These are phyloP conservation scores for Nicotiana benthamiana DNA, from an alignment of 257 asterid genomes.

Conservation along the genomic window DNA sequence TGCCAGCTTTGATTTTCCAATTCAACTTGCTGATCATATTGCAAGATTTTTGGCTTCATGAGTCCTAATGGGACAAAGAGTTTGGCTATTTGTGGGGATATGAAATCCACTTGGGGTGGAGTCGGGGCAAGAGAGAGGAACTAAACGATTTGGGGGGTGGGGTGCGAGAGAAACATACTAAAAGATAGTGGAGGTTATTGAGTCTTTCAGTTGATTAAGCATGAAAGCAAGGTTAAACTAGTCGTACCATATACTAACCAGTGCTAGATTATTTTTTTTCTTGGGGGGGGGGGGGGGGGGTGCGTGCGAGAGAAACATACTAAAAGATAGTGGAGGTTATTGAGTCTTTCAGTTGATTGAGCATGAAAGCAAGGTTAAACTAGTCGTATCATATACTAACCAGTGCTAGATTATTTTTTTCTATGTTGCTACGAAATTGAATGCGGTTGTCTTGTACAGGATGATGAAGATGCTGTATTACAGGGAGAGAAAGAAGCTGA, in stretches of 20 bases:
- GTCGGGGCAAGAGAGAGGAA: neutral
- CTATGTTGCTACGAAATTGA: neutral
- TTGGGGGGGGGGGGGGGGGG: no score
- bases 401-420: neutral
- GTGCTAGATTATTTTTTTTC: neutral
- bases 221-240: neutral
- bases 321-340: no score
- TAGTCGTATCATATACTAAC: neutral
- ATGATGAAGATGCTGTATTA: constrained; percentile 73
- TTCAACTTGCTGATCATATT: neutral
- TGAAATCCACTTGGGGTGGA: neutral
- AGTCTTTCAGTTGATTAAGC: neutral
- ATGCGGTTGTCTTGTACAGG: constrained; percentile 35
- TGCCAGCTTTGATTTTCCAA: neutral
- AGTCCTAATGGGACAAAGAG: neutral
- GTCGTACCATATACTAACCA: neutral
- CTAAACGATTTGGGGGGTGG: no score
- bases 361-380: neutral
- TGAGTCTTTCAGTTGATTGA: neutral
- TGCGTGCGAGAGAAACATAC: no score
- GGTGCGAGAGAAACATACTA: no score
- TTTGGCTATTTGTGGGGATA: neutral
- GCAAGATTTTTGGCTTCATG: neutral
- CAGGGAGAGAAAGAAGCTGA: constrained; percentile 95
- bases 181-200: no score